Evolutionary conservation across 148 eudicot genomes (phyloP), one percentile per base, ranked within the genome.

Genomic region (Selenicereus undatus): DNA sequence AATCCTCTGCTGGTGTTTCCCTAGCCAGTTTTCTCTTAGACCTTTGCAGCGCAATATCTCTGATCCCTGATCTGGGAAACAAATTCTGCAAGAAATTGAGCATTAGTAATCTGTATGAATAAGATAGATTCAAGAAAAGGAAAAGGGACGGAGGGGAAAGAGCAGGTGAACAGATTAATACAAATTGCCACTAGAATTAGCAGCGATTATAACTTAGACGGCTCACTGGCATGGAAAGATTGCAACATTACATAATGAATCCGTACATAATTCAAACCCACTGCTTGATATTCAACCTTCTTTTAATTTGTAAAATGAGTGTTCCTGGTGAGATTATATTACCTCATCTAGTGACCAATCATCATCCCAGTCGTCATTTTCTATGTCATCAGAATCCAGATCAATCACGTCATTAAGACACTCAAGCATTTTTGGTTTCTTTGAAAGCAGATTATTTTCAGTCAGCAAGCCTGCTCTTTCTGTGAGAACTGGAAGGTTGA

Each of bases 271-370:
- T 48, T 27, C 52, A n/a, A 56, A 14, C 69, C 43, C 70, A 45
- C 20, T 27, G 52, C 32, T 51, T 27, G 21, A 50, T 56, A 45
- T 58, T 17, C 52, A 43, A 71, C 56, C 75, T 32, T 32, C 73
- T n/a, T 24, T 4, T 20, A 79, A 21, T 20, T 45, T n/a, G 60
- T 22, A 35, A 24, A 50, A 43, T 18, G 39, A 70, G 11, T 14
- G 30, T 27, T 26, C 0, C 39, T 54, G 52, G 26, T 36, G 65
- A 35, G 64, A 51, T 69, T 71, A 5, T 11, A 52, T 80, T 83
- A 93, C 99, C 99, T 93, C 90, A 78, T 85, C 83, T 29, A 83
- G 75, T 79, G 92, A 80, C 83, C 39, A 42, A 48, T 87, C 82
- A 78, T 75, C 88, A 75, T 78, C 83, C 73, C 87, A 83, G 75